Evolutionary conservation across 192 early-diverging fungal species (phyloP).

Genomic region (Coemansia sp.): DNA sequence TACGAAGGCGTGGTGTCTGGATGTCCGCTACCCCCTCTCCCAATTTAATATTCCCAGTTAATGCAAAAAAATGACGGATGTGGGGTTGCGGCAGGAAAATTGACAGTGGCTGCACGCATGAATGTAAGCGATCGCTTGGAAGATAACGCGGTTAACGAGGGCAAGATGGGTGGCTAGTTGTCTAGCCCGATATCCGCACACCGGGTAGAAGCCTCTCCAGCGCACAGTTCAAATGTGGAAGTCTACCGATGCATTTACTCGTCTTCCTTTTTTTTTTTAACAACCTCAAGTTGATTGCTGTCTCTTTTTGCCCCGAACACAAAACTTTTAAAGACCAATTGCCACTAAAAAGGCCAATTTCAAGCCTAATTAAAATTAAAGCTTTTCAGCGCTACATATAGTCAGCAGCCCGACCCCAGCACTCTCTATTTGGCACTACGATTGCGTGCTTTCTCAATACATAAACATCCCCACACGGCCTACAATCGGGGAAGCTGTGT

Average conservation of each 20-base stretch:
- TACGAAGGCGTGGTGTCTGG: neutral
- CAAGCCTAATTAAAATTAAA: neutral
- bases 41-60: neutral
- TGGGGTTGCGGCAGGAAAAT: neutral
- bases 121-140: neutral
- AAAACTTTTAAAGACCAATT: neutral
- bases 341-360: neutral
- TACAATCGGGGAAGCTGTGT: neutral
- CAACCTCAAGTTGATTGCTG: neutral
- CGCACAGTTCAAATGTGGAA: neutral
- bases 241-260: neutral
- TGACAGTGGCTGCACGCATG: neutral
- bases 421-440: neutral
- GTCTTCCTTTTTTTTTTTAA: neutral
- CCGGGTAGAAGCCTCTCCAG: neutral
- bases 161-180: neutral
- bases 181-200: neutral
- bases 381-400: neutral
- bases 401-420: neutral
- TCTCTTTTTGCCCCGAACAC: too few relatives aligned
- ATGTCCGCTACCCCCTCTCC: neutral
- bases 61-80: neutral
- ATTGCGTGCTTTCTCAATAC: neutral
- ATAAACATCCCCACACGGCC: neutral
- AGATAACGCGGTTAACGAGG: neutral